These are phyloP conservation scores for Lupinus albus DNA, from an alignment of 306 rosid genomes.

Conservation along the genomic window DNA sequence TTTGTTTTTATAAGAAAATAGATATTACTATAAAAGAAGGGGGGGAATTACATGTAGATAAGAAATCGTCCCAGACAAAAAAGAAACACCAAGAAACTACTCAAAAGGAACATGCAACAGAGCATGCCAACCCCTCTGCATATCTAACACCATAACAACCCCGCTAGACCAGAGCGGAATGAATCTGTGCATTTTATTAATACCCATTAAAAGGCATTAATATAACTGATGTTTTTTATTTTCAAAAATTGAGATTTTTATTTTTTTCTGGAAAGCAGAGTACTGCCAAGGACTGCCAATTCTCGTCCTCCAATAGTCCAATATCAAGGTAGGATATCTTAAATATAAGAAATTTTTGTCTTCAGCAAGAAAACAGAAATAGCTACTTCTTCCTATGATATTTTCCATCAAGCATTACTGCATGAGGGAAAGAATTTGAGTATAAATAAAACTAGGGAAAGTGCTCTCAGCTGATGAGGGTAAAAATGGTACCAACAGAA, in stretches of 20 bases:
- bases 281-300: slow-evolving; percentile 12
- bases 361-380: slow-evolving; percentile 9
- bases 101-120: too few relatives aligned
- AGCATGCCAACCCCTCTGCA: too few relatives aligned
- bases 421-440: slow-evolving; percentile 38
- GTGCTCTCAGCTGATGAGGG: slow-evolving; percentile 44
- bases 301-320: slow-evolving; percentile 26
- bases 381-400: slow-evolving; percentile 29
- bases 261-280: background rate
- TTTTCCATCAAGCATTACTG: slow-evolving; percentile 36
- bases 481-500: slow-evolving; percentile 48
- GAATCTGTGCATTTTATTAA: too few relatives aligned
- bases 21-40: too few relatives aligned
- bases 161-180: too few relatives aligned
- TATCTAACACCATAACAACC: too few relatives aligned
- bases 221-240: too few relatives aligned
- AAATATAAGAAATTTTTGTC: background rate
- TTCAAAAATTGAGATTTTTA: background rate
- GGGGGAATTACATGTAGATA: too few relatives aligned
- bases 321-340: background rate
- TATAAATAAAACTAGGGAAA: slow-evolving; percentile 38
- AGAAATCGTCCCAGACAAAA: too few relatives aligned
- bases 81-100: too few relatives aligned
- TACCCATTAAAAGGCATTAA: too few relatives aligned
- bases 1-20: too few relatives aligned